These are phyloP conservation scores for Alternaria sp. DNA, from an alignment of 2,329 filamentous ascomycete genomes.

Conservation along the genomic window DNA sequence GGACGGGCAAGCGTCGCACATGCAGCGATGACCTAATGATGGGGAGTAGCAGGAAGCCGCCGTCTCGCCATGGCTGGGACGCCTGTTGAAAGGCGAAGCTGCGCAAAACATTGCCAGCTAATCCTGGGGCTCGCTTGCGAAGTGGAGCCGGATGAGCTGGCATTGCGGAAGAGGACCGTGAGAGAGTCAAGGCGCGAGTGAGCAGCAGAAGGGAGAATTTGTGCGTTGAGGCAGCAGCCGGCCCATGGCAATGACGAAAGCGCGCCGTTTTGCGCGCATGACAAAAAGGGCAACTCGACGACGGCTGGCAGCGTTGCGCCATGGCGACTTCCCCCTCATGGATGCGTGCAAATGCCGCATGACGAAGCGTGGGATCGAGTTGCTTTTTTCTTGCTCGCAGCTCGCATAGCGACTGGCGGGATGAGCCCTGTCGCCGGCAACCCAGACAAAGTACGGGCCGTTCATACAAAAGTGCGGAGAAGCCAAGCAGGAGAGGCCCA, in stretches of 20 bases:
- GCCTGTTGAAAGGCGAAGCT: constrained; percentile 20
- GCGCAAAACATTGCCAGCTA: constrained; percentile 6
- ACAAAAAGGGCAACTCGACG: constrained; percentile 4
- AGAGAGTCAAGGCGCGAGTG: constrained; percentile 5
- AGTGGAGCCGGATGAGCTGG: constrained; percentile 28
- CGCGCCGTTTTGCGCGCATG: constrained; percentile 7
- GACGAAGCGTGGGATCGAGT: constrained; percentile 29
- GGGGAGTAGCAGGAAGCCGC: constrained; percentile 19
- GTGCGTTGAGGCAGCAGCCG: constrained; percentile 11
- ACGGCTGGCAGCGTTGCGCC: constrained; percentile 27
- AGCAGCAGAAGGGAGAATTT: constrained; percentile 7
- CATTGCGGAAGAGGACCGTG: constrained; percentile 15
- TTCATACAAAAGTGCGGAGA: constrained; percentile 30
- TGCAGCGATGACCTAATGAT: constrained; percentile 29
- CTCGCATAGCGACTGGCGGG: constrained; percentile 19
- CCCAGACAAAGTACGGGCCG: constrained; percentile 31
- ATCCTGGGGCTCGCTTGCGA: constrained; percentile 21
- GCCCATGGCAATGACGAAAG: constrained; percentile 4
- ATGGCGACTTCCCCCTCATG: constrained; percentile 22
- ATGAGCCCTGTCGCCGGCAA: constrained; percentile 18
- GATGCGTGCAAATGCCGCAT: constrained; percentile 20
- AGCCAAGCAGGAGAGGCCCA: constrained; percentile 19
- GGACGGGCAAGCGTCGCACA: constrained; percentile 15
- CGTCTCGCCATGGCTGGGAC: constrained; percentile 26
- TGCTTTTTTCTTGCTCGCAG: constrained; percentile 26